Conservation (phyloP, 106 monocot genomes). For the Phalaenopsis equestris region DNA sequence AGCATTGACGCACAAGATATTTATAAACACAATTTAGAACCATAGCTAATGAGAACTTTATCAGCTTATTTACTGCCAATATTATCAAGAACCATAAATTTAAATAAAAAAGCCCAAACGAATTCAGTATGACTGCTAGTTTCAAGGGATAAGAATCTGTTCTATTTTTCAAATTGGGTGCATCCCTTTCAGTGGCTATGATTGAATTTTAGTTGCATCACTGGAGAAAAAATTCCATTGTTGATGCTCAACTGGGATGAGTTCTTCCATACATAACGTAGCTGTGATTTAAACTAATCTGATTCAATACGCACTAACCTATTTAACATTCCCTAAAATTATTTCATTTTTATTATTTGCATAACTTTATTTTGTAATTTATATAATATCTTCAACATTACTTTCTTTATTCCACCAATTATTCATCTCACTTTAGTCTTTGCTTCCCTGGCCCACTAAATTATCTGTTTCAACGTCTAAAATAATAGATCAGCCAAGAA, state of each 20-base stretch:
- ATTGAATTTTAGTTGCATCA: neutral
- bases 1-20: neutral
- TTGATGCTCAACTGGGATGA: neutral
- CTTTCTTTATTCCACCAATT: neutral
- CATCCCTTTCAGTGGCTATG: neutral
- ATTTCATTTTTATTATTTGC: neutral
- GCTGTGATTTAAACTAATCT: neutral
- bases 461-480: neutral
- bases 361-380: neutral
- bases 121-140: neutral
- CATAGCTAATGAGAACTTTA: neutral
- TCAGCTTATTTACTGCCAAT: neutral
- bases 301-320: neutral
- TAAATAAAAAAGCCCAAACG: neutral
- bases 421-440: neutral
- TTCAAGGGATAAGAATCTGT: neutral
- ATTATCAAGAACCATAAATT: neutral
- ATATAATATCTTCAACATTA: neutral
- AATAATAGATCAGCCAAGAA: neutral
- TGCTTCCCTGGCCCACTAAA: neutral
- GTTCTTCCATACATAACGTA: neutral
- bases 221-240: neutral
- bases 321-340: neutral
- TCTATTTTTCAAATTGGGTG: neutral
- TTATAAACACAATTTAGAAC: neutral